A percentile compares a stretch with the other conserved stretches of the same genome.
Conservation (phyloP, 306 rosid genomes). For the Vachellia collinsii region DNA sequence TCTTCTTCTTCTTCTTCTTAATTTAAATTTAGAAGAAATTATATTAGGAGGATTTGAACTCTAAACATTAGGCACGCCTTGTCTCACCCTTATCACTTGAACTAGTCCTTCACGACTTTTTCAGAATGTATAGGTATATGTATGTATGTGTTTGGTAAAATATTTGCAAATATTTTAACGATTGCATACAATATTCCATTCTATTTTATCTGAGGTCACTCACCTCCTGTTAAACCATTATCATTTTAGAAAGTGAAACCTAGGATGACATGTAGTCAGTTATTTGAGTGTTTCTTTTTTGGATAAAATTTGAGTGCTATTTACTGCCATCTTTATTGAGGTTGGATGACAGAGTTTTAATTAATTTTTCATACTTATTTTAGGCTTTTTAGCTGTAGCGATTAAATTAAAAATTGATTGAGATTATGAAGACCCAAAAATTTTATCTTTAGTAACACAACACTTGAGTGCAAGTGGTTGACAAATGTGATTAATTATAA, state of each 20-base stretch:
- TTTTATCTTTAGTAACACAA: constrained; percentile 4
- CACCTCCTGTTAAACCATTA: not conserved
- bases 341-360: not conserved
- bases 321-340: not conserved
- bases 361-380: not conserved
- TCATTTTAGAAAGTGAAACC: not conserved
- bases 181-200: not conserved
- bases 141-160: not conserved
- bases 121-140: not conserved
- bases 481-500: constrained; percentile 30
- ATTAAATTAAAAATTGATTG: not conserved
- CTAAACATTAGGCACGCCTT: not conserved
- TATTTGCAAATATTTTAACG: not conserved
- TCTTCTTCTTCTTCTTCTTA: not conserved
- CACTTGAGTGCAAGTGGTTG: constrained; percentile 36
- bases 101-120: not conserved
- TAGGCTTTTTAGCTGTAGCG: not conserved
- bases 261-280: not conserved
- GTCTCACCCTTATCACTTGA: not conserved
- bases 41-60: not conserved
- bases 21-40: not conserved
- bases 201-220: not conserved
- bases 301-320: not conserved
- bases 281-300: not conserved
- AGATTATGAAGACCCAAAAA: not conserved